Evolutionary conservation across 2,329 filamentous ascomycete genomes (phyloP).

Genomic region (Hypomyces perniciosus): DNA sequence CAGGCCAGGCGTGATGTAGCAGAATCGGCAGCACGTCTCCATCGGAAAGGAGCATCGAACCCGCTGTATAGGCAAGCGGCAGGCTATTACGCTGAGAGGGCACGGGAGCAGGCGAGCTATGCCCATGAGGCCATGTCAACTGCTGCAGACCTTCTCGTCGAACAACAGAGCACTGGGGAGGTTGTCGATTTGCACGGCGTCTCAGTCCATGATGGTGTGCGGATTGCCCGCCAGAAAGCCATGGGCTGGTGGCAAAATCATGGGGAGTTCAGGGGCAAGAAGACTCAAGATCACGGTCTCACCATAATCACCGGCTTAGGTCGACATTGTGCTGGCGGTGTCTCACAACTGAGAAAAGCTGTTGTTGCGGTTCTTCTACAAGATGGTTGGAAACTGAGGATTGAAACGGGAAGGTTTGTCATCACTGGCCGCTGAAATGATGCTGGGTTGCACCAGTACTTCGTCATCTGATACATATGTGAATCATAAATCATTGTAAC

Average conservation of each 20-base stretch:
- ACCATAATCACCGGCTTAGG: constrained; percentile 78
- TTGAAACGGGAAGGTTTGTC: constrained; percentile 62
- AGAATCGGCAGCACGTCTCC: constrained; percentile 35
- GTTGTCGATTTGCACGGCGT: constrained; percentile 79
- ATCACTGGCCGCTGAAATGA: constrained; percentile 51
- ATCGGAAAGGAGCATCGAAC: constrained; percentile 55
- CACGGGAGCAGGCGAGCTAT: constrained; percentile 55
- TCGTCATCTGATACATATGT: no score
- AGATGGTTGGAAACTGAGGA: constrained; percentile 78
- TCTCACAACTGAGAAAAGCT: constrained; percentile 68
- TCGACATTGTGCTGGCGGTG: constrained; percentile 69
- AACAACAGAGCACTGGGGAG: constrained; percentile 54
- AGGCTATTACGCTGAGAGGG: constrained; percentile 67
- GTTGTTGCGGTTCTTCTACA: constrained; percentile 69
- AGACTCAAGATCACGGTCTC: constrained; percentile 49
- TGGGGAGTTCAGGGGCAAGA: constrained; percentile 55
- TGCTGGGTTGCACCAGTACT: no score
- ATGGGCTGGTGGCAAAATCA: constrained; percentile 70
- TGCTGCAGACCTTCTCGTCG: constrained; percentile 65
- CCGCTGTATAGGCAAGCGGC: constrained; percentile 70
- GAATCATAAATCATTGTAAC: no score
- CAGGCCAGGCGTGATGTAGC: constrained; percentile 28
- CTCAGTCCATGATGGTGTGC: constrained; percentile 70
- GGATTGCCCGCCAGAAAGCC: constrained; percentile 65
- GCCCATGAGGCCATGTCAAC: constrained; percentile 55